Base-by-base conservation (phyloP, 768 basidiomycete genomes). In the Agrocybe praecox region DNA sequence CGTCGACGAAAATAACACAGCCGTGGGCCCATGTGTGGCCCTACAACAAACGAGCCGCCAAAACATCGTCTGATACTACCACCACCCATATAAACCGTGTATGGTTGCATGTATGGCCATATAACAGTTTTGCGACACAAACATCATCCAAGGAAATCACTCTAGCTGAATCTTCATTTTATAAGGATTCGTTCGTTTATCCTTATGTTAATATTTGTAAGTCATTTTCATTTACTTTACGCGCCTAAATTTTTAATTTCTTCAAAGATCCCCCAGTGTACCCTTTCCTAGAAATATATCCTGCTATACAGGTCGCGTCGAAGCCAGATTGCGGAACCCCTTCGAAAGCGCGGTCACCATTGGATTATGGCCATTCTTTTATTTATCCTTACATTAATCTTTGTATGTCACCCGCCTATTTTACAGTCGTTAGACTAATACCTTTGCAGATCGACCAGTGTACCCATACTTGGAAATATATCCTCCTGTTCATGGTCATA, bases 401-500 rank as follows among this genome's bases (percentile, higher is more conserved):
- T 21, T 74, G 73, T 76, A 58, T 62, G 70, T 62, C n/a, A 11
- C 26, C 15, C 19, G n/a, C 33, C 18, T 43, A 26, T 4, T 48
- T 17, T 22, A 49, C 17, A 52, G 2, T 19, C 23, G 22, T 6
- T 26, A 42, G 49, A 32, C 49, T 53, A 32, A 54, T 29, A 5
- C 32, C 46, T 3, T 50, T 21, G 34, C 7, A 43, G 67, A 70
- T 52, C 55, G 70, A 8, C 54, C 69, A 17, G 59, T 68, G 29
- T 82, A 81, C 62, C 80, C 81, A 24, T 56, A 74, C 62, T 67
- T 80, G 34, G 65, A 74, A 51, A 62, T 79, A 21, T 81, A 81
- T 65, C 78, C 79, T 32, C 40, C 61, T 10, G 34, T 55, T 34
- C 54, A 55, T 17, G 50, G 46, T 29, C n/a, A n/a, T 12, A 23